Conservation (phyloP, 768 basidiomycete genomes). For the Amanita jacksonii region DNA sequence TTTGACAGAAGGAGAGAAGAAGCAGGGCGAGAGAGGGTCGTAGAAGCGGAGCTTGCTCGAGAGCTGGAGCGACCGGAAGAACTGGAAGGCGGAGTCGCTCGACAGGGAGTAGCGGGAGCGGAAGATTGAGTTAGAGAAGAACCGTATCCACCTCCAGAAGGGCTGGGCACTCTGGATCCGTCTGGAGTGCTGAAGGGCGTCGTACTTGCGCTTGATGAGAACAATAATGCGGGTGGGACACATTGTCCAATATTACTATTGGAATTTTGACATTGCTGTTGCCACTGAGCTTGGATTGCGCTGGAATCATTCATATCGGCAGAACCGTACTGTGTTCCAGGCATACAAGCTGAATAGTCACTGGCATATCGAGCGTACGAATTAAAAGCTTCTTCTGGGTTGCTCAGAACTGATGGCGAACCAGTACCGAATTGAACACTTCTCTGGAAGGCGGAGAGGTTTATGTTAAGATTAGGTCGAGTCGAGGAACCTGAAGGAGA, state of each 20-base stretch:
- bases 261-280: slow-evolving; percentile 20
- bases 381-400: slow-evolving; percentile 54
- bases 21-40: slow-evolving; percentile 27
- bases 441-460: slow-evolving; percentile 17
- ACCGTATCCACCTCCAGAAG: slow-evolving; percentile 10
- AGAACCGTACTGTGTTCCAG: slow-evolving; percentile 40
- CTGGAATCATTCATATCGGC: slow-evolving; percentile 28
- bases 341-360: slow-evolving; percentile 56
- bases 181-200: slow-evolving; percentile 40
- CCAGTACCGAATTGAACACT: slow-evolving; percentile 1
- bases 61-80: slow-evolving; percentile 9
- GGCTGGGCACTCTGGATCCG: slow-evolving; percentile 31
- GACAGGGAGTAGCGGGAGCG: slow-evolving; percentile 7
- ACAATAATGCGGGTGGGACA: slow-evolving; percentile 59
- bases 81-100: slow-evolving; percentile 6
- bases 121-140: slow-evolving; percentile 8
- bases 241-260: slow-evolving; percentile 27
- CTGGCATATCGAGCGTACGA: slow-evolving; percentile 53
- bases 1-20: slow-evolving; percentile 66
- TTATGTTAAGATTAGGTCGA: slow-evolving; percentile 13
- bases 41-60: slow-evolving; percentile 6
- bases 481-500: slow-evolving; percentile 19
- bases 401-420: slow-evolving; percentile 20
- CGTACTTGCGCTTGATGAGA: slow-evolving; percentile 27
- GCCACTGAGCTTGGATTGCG: slow-evolving; percentile 14